Evolutionary conservation across 2,329 filamentous ascomycete species (phyloP).

Genomic region (Dactylellina haptotyla): DNA sequence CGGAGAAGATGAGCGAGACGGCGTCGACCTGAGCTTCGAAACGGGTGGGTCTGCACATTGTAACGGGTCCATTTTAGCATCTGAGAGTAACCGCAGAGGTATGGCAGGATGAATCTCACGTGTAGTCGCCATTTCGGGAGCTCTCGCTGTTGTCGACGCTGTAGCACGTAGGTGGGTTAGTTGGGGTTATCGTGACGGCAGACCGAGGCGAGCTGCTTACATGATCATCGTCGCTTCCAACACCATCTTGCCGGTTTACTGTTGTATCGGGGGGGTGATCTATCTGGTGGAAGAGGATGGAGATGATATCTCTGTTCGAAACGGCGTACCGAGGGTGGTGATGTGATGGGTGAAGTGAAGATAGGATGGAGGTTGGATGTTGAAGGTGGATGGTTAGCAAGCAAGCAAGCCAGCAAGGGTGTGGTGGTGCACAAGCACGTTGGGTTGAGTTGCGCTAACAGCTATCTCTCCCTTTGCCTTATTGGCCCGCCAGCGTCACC

Average conservation of each 20-base stretch:
- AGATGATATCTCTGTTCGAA: not conserved
- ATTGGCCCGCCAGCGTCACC: no score
- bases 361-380: no score
- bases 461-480: no score
- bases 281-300: not conserved
- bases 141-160: constrained; percentile 98
- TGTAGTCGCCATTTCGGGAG: constrained; percentile 93
- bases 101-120: constrained; percentile 63
- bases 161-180: constrained; percentile 33
- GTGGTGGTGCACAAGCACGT: no score
- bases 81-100: not conserved
- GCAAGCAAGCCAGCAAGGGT: no score
- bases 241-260: constrained; percentile 76
- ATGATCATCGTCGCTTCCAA: constrained; percentile 99
- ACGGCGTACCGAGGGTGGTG: constrained; percentile 1
- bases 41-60: constrained; percentile 75
- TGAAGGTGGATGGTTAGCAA: no score
- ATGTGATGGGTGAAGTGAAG: no score
- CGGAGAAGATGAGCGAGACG: constrained; percentile 92
- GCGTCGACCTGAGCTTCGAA: constrained; percentile 97
- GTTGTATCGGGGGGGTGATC: not conserved
- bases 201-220: constrained; percentile 60
- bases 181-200: not conserved
- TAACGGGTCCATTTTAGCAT: constrained; percentile 16
- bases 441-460: no score